phyloP scores from a whole-genome alignment of 192 early-diverging fungal species.

The Spizellomyces punctatus region DNA sequence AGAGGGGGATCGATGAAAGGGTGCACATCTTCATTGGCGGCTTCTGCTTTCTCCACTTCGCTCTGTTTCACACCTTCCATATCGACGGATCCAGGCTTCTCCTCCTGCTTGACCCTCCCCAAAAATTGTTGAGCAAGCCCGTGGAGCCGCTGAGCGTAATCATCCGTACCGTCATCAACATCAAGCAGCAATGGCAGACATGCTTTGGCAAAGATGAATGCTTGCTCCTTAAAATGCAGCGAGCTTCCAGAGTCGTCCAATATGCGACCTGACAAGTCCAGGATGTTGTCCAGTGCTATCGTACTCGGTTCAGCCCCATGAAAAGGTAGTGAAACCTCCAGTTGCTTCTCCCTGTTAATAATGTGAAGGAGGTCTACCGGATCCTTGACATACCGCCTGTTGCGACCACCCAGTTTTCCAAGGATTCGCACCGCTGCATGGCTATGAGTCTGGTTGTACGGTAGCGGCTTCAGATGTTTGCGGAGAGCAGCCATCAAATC shows the following conservation, averaged over 20 bases:
- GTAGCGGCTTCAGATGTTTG: slow-evolving; percentile 85
- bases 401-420: slow-evolving; percentile 97
- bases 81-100: no score
- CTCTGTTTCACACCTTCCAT: slow-evolving; percentile 27
- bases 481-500: slow-evolving; percentile 94
- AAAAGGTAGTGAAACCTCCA: slow-evolving; percentile 66
- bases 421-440: slow-evolving; percentile 88
- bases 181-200: slow-evolving; percentile 71
- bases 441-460: slow-evolving; percentile 82
- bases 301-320: slow-evolving; percentile 46
- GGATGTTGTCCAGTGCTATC: slow-evolving; percentile 61
- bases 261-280: slow-evolving; percentile 56
- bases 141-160: not conserved
- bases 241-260: slow-evolving; percentile 51
- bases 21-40: slow-evolving; percentile 18
- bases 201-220: slow-evolving; percentile 68
- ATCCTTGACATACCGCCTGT: slow-evolving; percentile 82
- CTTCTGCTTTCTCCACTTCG: slow-evolving; percentile 3
- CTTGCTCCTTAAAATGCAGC: slow-evolving; percentile 31
- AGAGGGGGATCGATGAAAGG: slow-evolving; percentile 49
- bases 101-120: not conserved
- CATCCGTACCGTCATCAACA: slow-evolving; percentile 55
- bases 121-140: slow-evolving; percentile 8
- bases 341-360: slow-evolving; percentile 50
- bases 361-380: slow-evolving; percentile 49